Evolutionary conservation across 441 rosid genomes (phyloP).

Genomic region (Gossypium trilobum): DNA sequence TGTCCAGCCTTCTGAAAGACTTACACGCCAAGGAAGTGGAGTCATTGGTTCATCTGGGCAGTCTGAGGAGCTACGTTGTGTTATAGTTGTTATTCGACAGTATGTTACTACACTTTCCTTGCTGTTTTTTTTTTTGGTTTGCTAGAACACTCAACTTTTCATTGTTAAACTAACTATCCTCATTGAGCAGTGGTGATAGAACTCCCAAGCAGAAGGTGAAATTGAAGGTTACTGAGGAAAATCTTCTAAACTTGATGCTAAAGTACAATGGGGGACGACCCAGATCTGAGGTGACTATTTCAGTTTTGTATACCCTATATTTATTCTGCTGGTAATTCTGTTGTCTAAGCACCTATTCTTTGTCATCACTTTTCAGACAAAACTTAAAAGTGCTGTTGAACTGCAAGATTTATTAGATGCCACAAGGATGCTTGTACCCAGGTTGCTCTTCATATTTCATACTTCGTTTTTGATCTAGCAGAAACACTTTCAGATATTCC

Average conservation of each 20-base stretch:
- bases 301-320: background rate
- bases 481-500: background rate
- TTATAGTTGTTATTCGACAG: conserved; percentile 95
- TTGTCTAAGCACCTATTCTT: background rate
- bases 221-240: conserved; percentile 97
- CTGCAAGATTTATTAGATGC: conserved; percentile 99
- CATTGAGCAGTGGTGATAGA: conserved; percentile 80
- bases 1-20: conserved; percentile 73
- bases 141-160: conserved; percentile 14
- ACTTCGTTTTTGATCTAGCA: background rate
- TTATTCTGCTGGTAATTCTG: background rate
- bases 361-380: conserved; percentile 49
- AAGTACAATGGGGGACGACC: conserved; percentile 98
- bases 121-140: background rate
- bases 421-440: conserved; percentile 90
- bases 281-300: conserved; percentile 69
- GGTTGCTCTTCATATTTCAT: conserved; percentile 36
- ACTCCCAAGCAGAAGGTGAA: conserved; percentile 99
- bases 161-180: conserved; percentile 19
- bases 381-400: conserved; percentile 95
- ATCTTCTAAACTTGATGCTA: conserved; percentile 79
- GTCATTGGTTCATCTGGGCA: conserved; percentile 92
- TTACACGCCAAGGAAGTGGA: conserved; percentile 98
- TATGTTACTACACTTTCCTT: conserved; percentile 31
- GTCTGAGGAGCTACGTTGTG: conserved; percentile 97